A percentile compares a stretch with the other conserved stretches of the same genome.
Evolutionary conservation across 163 green algal species (phyloP).

Genomic region (Prototheca wickerhamii): DNA sequence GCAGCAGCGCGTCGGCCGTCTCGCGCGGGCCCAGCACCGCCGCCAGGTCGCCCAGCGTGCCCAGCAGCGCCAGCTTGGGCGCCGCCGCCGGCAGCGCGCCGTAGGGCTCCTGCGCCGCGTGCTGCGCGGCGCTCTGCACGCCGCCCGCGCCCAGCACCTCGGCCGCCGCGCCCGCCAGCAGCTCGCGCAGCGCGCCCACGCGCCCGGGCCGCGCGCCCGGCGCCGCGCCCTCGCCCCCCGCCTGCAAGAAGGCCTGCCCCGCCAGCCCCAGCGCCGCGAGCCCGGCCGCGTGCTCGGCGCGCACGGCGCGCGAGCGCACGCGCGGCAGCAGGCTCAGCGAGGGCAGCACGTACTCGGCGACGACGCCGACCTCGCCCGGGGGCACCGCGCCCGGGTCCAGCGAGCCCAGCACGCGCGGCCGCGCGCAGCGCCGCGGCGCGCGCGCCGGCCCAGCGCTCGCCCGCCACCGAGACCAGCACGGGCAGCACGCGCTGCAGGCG

Average conservation of each 20-base stretch:
- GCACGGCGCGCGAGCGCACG: constrained; percentile 72
- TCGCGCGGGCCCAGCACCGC: constrained; percentile 47
- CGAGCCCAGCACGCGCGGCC: constrained; percentile 45
- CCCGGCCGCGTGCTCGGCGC: constrained; percentile 2
- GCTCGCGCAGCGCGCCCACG: background rate
- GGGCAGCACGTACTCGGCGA: constrained; percentile 90
- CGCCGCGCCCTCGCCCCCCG: background rate
- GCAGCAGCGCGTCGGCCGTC: constrained; percentile 81
- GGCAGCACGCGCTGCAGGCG: constrained; percentile 72
- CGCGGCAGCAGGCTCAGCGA: constrained; percentile 72
- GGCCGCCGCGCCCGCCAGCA: background rate
- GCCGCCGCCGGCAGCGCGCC: too few relatives aligned
- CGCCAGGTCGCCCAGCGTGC: constrained; percentile 34
- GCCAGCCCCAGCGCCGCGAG: background rate
- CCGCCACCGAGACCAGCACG: constrained; percentile 63
- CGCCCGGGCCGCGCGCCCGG: constrained; percentile 6
- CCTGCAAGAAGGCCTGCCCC: constrained; percentile 1
- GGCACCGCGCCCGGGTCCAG: constrained; percentile 29
- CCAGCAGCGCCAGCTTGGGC: constrained; percentile 65
- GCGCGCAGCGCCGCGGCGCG: constrained; percentile 47
- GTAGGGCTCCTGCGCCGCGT: constrained; percentile 71
- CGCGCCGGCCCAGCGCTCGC: constrained; percentile 30
- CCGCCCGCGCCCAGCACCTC: constrained; percentile 39
- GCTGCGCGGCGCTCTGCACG: constrained; percentile 52
- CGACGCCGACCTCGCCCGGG: constrained; percentile 57